These are phyloP conservation scores for Botrytis fragariae DNA, from an alignment of 2,329 filamentous ascomycete genomes.

Conservation along the genomic window DNA sequence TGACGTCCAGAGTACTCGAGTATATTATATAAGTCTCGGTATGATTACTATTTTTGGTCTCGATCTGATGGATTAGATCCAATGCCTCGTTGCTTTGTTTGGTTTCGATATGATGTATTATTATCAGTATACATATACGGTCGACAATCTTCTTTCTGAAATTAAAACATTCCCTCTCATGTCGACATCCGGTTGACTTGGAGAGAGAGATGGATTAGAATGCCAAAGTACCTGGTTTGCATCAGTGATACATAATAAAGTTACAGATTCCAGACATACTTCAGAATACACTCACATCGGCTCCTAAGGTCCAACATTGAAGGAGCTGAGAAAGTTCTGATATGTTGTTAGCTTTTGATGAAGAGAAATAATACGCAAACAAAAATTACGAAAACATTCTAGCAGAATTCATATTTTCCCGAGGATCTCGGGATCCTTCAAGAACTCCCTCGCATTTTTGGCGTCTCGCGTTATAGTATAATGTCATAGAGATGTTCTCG, in stretches of 20 bases:
- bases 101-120: not conserved
- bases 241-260: not conserved
- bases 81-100: not conserved
- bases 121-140: too few species aligned
- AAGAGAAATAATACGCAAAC: not conserved
- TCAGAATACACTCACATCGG: too few species aligned
- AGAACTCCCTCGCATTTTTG: not conserved
- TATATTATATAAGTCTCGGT: not conserved
- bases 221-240: not conserved
- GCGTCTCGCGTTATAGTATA: not conserved
- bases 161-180: too few species aligned
- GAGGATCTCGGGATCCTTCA: not conserved
- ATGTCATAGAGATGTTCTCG: not conserved
- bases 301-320: too few species aligned
- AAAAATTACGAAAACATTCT: not conserved
- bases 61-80: too few species aligned
- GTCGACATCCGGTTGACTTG: fast-evolving
- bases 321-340: fast-evolving
- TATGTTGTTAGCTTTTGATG: fast-evolving
- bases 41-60: not conserved
- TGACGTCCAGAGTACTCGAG: not conserved
- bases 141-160: too few species aligned
- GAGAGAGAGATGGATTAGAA: too few species aligned
- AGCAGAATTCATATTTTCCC: not conserved
- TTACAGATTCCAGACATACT: not conserved